These are phyloP conservation scores for Astragalus glycyphyllos DNA, from an alignment of 306 rosid species.

Conservation along the genomic window DNA sequence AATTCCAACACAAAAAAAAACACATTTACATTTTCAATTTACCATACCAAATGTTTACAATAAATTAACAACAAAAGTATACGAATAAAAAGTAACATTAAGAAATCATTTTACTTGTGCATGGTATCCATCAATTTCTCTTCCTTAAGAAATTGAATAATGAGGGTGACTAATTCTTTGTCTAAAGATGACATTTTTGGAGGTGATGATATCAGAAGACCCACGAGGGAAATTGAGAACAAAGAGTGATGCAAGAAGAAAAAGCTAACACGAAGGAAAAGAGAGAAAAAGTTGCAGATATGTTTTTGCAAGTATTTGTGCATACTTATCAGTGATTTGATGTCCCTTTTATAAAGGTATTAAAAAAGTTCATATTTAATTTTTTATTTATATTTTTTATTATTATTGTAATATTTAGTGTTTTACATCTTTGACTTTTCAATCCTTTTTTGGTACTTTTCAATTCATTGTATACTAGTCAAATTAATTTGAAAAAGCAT, in stretches of 20 bases:
- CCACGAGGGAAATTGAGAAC: no score
- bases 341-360: no score
- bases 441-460: no score
- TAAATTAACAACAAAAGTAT: background rate
- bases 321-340: background rate
- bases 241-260: no score
- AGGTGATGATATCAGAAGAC: background rate
- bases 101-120: constrained; percentile 59
- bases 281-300: background rate
- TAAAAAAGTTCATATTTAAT: no score
- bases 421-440: no score
- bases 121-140: constrained; percentile 67
- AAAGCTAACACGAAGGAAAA: no score
- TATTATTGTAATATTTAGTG: no score
- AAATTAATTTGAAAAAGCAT: no score
- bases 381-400: no score
- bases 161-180: constrained; percentile 71
- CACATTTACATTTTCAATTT: constrained; percentile 3
- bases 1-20: background rate
- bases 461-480: no score
- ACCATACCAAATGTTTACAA: background rate
- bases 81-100: background rate
- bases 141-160: constrained; percentile 83
- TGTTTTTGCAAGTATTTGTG: no score
- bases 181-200: constrained; percentile 65